Base-by-base conservation (phyloP, 805 yeast genomes). In the Candida maris region DNA sequence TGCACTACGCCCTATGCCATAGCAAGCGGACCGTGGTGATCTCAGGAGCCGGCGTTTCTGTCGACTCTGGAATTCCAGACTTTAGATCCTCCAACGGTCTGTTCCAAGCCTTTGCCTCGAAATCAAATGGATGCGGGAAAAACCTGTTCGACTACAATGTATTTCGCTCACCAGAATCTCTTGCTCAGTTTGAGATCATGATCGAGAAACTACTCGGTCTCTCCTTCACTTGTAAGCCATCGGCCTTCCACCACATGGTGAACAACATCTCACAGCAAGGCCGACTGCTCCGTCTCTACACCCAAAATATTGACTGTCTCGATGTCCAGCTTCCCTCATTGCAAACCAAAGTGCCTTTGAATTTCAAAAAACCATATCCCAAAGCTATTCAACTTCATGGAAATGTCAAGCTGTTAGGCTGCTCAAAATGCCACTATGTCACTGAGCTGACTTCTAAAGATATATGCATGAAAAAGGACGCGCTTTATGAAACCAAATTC, bases 41-140 rank as follows among this genome's bases (percentile, higher is more conserved):
- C 19, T 76, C 89, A 1, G 97, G 97, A 8, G 97, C 97, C 13
- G 96, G 96, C 3, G 76, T 85, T 14, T 85, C 95, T 9, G 93
- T 89, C 36, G 82, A 84, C 19, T 86, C 95, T 1, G 96, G 96
- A 4, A 88, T 87, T 26, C 96, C 96, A 3, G 68, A 63, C 47
- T 63, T 87, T 54, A 65, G 96, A 54, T 83, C 94, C 6, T 74
- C 86, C 1, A 65, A 78, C 41, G 95, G 95, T 2, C 68, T 88
- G 32, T 85, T 88, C 54, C 73, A 75, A 37, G 74, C 75, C 10
- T 57, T 77, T 26, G 55, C 68, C 6, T 38, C 58, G 1, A 57
- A 57, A 30, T 54, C 70, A 9, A 62, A 63, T 27, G 68, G 71
- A 7, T 69, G 71, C 15, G 75, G 73, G 55, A 75, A 48, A 54